Conservation (phyloP, 1,284 basidiomycete species). For the Tranzscheliella williamsii region DNA sequence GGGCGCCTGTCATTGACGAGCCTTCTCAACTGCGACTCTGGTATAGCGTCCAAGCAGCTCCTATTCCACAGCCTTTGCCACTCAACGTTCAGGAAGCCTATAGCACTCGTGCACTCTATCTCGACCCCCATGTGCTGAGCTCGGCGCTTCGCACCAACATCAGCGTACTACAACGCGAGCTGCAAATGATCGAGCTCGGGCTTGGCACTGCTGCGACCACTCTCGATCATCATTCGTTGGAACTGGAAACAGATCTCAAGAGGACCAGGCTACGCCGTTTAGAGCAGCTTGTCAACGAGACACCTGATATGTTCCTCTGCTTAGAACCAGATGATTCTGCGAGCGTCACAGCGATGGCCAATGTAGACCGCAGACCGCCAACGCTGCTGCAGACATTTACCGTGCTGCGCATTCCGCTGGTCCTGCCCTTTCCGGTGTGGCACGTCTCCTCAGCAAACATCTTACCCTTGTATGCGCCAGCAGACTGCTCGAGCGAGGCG, state of each 20-base stretch:
- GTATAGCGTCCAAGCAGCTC: conserved; percentile 5
- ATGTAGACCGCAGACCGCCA: conserved; percentile 45
- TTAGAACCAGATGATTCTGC: conserved; percentile 19
- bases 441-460: conserved; percentile 6
- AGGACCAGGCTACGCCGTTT: conserved; percentile 31
- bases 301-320: conserved; percentile 44
- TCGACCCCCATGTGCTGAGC: conserved; percentile 25
- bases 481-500: conserved; percentile 17
- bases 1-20: conserved; percentile 50
- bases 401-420: conserved; percentile 28
- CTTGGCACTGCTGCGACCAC: conserved; percentile 6
- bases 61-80: background rate
- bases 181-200: conserved; percentile 43
- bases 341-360: conserved; percentile 40
- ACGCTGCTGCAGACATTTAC: conserved; percentile 40
- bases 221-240: conserved; percentile 11
- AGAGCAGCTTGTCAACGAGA: conserved; percentile 42
- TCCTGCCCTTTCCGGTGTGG: conserved; percentile 1
- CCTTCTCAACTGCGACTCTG: conserved; percentile 41
- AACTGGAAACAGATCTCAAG: conserved; percentile 31
- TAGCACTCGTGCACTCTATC: conserved; percentile 13
- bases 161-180: conserved; percentile 31
- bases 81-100: no score
- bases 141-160: conserved; percentile 32
- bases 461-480: conserved; percentile 8